These are phyloP conservation scores for Peniophora sp. DNA, from an alignment of 1,284 basidiomycete species.

Conservation along the genomic window DNA sequence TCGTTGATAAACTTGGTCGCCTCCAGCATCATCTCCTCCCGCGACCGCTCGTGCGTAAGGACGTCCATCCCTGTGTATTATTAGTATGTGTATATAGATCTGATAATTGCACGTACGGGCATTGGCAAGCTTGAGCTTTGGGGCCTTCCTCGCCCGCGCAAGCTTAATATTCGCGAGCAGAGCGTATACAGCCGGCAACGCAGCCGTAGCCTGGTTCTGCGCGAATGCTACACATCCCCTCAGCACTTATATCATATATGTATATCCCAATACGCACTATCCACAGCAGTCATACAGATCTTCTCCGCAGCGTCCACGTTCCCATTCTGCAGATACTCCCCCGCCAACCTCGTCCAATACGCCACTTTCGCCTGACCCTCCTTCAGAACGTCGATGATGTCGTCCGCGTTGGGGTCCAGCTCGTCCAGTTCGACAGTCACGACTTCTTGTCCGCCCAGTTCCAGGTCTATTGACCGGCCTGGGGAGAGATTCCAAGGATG, in stretches of 20 bases:
- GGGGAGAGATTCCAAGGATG: slow-evolving; percentile 14
- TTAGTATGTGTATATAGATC: not conserved
- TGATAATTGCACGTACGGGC: slow-evolving; percentile 48
- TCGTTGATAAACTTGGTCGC: slow-evolving; percentile 67
- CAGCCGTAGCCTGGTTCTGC: slow-evolving; percentile 33
- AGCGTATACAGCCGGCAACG: slow-evolving; percentile 62
- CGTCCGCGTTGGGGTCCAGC: slow-evolving; percentile 65
- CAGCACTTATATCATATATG: not conserved
- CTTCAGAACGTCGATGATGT: slow-evolving; percentile 62
- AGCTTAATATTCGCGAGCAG: slow-evolving; percentile 81
- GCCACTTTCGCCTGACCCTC: slow-evolving; percentile 62
- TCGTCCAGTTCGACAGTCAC: slow-evolving; percentile 75
- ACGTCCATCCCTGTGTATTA: slow-evolving; percentile 58
- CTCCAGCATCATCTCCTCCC: slow-evolving; percentile 63
- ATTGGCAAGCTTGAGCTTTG: slow-evolving; percentile 66
- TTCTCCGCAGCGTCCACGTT: slow-evolving; percentile 62
- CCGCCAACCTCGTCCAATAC: slow-evolving; percentile 71
- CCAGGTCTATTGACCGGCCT: slow-evolving; percentile 40
- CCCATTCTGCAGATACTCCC: slow-evolving; percentile 71
- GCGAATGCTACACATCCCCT: slow-evolving; percentile 4
- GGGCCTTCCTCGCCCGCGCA: slow-evolving; percentile 70
- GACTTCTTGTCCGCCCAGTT: slow-evolving; percentile 70
- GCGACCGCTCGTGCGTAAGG: slow-evolving; percentile 50
- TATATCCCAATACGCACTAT: slow-evolving; percentile 37
- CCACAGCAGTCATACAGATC: slow-evolving; percentile 54